Conservation (phyloP, 176 grass and related monocot genomes). For the Stipa capillata region DNA sequence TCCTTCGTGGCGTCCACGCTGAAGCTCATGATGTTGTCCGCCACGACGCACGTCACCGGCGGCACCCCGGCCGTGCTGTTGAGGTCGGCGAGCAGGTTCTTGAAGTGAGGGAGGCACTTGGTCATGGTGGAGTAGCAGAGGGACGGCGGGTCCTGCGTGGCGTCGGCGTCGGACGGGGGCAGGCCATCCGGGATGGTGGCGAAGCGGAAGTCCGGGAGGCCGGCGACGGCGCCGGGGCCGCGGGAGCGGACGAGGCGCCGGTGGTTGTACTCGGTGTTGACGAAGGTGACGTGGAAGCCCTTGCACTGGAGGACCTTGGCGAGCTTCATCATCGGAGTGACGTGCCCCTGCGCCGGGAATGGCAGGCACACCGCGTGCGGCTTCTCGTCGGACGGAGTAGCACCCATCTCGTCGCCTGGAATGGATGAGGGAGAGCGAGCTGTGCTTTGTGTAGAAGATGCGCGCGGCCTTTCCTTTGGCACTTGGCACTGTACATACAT, state of each 20-base stretch:
- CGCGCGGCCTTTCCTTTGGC: no score
- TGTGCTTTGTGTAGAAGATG: no score
- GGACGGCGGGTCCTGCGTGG: constrained; percentile 3
- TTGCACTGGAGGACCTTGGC: constrained; percentile 39
- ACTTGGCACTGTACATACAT: no score
- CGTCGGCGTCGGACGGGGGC: constrained; percentile 13
- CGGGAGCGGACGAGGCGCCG: constrained; percentile 2
- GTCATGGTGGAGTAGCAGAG: constrained; percentile 23
- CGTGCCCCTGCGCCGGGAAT: constrained; percentile 39
- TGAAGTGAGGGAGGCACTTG: constrained; percentile 29
- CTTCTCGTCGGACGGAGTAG: background rate
- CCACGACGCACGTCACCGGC: no score
- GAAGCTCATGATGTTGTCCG: no score
- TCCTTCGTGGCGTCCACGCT: no score
- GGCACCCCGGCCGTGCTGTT: background rate
- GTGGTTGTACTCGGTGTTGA: constrained; percentile 59
- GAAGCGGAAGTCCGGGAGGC: constrained; percentile 27
- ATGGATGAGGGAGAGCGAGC: no score
- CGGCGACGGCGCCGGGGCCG: background rate
- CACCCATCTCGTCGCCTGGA: no score
- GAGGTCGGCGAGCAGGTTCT: background rate
- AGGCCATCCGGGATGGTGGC: constrained; percentile 36
- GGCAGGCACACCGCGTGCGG: constrained; percentile 39
- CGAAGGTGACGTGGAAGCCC: constrained; percentile 50
- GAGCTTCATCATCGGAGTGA: constrained; percentile 54